Conservation (phyloP, 1,284 basidiomycete genomes). For the Ceratobasidium papillatum region DNA sequence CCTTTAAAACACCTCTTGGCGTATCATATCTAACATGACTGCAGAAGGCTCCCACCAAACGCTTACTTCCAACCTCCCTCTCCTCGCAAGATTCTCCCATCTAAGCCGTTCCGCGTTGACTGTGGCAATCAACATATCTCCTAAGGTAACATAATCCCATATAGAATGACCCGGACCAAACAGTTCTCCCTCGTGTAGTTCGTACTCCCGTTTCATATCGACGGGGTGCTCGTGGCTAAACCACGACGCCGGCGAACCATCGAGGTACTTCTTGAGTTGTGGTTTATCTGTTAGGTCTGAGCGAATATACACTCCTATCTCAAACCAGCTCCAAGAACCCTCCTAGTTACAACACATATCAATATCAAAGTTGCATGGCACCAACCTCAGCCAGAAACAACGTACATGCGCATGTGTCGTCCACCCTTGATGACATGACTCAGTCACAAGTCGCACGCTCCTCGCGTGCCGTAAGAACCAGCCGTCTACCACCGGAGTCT, state of each 20-base stretch:
- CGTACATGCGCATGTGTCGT: not conserved
- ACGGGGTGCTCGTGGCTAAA: not conserved
- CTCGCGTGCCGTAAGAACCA: not conserved
- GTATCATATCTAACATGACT: not conserved
- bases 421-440: constrained; percentile 17
- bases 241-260: not conserved
- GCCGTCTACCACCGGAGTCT: not conserved
- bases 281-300: not conserved
- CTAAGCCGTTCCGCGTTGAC: not conserved
- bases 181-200: not conserved
- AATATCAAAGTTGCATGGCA: not conserved
- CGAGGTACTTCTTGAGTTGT: not conserved
- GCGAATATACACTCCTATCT: not conserved
- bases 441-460: not conserved
- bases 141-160: not conserved
- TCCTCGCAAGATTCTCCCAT: not conserved
- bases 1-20: not conserved
- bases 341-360: not conserved
- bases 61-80: not conserved
- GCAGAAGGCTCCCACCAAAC: constrained; percentile 19
- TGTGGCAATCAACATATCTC: not conserved
- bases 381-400: not conserved
- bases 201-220: not conserved
- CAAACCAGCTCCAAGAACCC: constrained; percentile 26
- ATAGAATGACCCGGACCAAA: not conserved